These are phyloP conservation scores for Yamadazyma friedrichii DNA, from an alignment of 1,139 yeast species.

Conservation along the genomic window DNA sequence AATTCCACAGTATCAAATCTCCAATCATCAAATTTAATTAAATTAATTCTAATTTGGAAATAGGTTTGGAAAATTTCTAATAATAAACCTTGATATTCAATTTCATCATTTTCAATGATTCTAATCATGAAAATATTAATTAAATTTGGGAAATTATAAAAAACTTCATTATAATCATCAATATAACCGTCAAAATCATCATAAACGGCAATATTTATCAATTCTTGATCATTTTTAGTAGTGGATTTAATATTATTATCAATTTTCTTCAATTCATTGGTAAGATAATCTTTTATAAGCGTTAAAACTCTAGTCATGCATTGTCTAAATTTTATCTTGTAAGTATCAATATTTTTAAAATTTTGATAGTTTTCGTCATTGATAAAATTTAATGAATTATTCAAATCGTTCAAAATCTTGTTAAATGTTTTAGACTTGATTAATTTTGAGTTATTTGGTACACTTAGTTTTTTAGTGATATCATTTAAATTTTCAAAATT, in stretches of 20 bases:
- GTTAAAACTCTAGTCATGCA: constrained; percentile 84
- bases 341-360: constrained; percentile 70
- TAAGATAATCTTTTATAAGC: constrained; percentile 66
- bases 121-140: constrained; percentile 52
- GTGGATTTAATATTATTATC: constrained; percentile 41
- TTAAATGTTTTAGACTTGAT: constrained; percentile 52
- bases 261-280: constrained; percentile 50
- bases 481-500: constrained; percentile 71
- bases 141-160: constrained; percentile 40
- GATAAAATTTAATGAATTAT: constrained; percentile 44
- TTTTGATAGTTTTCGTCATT: constrained; percentile 29
- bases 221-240: constrained; percentile 20
- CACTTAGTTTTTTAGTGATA: constrained; percentile 66
- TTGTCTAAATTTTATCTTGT: constrained; percentile 73
- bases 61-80: constrained; percentile 66
- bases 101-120: constrained; percentile 49
- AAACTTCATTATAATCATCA: constrained; percentile 19
- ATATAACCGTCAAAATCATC: constrained; percentile 48
- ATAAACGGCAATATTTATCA: constrained; percentile 36
- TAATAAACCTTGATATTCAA: constrained; percentile 65
- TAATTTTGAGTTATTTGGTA: constrained; percentile 36
- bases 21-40: constrained; percentile 32
- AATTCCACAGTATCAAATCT: constrained; percentile 23
- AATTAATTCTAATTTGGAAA: constrained; percentile 54
- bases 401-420: constrained; percentile 57